Percentiles rank a stretch among this genome's conserved stretches.
These are phyloP conservation scores for Waitea zeae DNA, from an alignment of 1,284 basidiomycete species.

Conservation along the genomic window DNA sequence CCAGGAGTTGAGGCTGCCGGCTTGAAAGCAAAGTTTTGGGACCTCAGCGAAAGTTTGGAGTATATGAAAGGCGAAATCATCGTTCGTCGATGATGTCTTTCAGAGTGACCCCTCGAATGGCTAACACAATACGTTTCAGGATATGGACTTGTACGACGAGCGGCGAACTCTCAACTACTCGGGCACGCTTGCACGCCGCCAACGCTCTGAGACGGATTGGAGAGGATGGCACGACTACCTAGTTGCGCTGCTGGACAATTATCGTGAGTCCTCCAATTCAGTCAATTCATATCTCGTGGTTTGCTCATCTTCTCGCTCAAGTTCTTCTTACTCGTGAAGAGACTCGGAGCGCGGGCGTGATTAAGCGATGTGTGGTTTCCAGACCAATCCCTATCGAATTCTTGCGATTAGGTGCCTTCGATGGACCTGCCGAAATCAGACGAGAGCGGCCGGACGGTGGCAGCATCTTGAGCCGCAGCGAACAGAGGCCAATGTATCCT, in stretches of 20 bases:
- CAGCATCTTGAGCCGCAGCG: conserved; percentile 28
- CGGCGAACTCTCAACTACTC: conserved; percentile 51
- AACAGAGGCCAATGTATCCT: conserved; percentile 41
- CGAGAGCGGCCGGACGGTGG: conserved; percentile 37
- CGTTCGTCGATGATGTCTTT: conserved; percentile 20
- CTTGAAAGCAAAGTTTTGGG: conserved; percentile 71
- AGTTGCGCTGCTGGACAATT: conserved; percentile 62
- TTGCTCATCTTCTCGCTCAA: no score
- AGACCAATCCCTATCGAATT: conserved; percentile 67
- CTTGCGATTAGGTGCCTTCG: conserved; percentile 50
- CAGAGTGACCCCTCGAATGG: neutral
- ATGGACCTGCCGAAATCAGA: conserved; percentile 36
- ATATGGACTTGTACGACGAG: conserved; percentile 63
- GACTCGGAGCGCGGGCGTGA: conserved; percentile 23
- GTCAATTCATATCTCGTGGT: no score
- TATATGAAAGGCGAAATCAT: conserved; percentile 67
- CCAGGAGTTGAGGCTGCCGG: conserved; percentile 75
- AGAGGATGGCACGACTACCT: conserved; percentile 48
- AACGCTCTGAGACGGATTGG: conserved; percentile 38
- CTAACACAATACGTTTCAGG: conserved; percentile 34
- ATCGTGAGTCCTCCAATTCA: conserved; percentile 26
- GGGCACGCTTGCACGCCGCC: conserved; percentile 34
- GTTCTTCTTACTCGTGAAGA: conserved; percentile 49
- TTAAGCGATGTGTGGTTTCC: conserved; percentile 38
- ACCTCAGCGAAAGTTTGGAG: conserved; percentile 50